Percentiles rank a stretch among this genome's conserved stretches.
These are phyloP conservation scores for Gloeopeniophorella convolvens DNA, from an alignment of 768 basidiomycete genomes.

Conservation along the genomic window DNA sequence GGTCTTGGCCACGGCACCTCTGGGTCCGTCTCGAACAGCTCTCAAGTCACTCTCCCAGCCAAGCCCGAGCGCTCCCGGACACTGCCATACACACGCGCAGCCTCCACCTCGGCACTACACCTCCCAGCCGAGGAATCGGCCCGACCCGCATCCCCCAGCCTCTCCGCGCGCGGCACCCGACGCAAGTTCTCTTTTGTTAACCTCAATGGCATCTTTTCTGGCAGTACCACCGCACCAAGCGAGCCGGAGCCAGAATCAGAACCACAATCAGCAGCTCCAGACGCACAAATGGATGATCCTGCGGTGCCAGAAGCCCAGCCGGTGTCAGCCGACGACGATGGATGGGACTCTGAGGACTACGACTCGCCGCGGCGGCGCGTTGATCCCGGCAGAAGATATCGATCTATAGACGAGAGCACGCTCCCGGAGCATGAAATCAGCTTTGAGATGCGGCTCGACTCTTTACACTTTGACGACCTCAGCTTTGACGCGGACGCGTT, in stretches of 20 bases:
- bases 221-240: neutral
- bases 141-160: constrained; percentile 19
- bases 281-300: neutral
- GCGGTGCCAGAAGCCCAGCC: neutral
- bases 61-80: constrained; percentile 2
- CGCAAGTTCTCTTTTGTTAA: constrained; percentile 30
- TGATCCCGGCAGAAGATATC: neutral
- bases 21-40: neutral
- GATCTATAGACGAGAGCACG: neutral
- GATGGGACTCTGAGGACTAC: constrained; percentile 15
- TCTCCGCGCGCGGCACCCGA: constrained; percentile 26
- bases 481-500: constrained; percentile 63
- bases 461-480: constrained; percentile 64
- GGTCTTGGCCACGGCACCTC: constrained; percentile 18
- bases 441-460: constrained; percentile 64
- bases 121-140: neutral
- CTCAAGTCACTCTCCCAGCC: neutral
- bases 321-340: constrained; percentile 9
- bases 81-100: constrained; percentile 12
- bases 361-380: constrained; percentile 14
- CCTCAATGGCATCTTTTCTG: constrained; percentile 29
- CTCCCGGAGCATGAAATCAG: constrained; percentile 33
- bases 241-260: constrained; percentile 14
- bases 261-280: neutral
- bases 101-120: constrained; percentile 14